Evolutionary conservation across 257 asterid species (phyloP), one percentile per base, ranked within the genome.

Genomic region (Solanum neorickii): DNA sequence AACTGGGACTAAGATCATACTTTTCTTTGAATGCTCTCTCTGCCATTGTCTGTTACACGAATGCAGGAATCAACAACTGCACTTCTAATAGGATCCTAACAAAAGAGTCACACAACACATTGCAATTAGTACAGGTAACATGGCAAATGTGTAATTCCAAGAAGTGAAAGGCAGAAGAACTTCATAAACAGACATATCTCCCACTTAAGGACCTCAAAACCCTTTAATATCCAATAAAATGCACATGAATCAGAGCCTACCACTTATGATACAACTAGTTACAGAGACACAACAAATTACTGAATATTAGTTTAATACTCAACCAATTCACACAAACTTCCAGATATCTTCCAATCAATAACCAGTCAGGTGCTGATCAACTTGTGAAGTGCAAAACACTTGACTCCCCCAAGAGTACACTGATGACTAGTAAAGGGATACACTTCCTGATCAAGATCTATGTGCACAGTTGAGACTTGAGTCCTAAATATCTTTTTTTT

Each of bases 41-140:
- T 93, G 90, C 99, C 99, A 89, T 97, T 95, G 92, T 95, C 99
- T 6, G 97, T 92, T 86, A 95, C 99, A 87, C 99, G 94, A 85
- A 97, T 95, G 95, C 98, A 97, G 87, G 98, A 94, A 92, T 97
- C 99, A 42, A 97, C 92, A 84, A 95, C 92, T 82, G 99, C 98
- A 91, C 99, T 97, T 91, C 97, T 94, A 85, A 95, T 90, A 88
- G 99, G 99, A 85, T 94, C 98, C 99, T 97, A 94, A 72, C 49
- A 89, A 82, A 89, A 82, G 66, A 82, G 47, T 49, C 44, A 83
- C 12, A 82, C 44, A 31, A 62, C 47, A 59, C 68, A 82, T 72
- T 83, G 75, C 90, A 87, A 46, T 89, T 20, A 84, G 84, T 86
- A 66, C 33, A 11, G 76, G 27, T n/a, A 44, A 42, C 44, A 78